Base-by-base conservation (phyloP, 2,329 filamentous ascomycete species). In the Ceratocystis variospora region DNA sequence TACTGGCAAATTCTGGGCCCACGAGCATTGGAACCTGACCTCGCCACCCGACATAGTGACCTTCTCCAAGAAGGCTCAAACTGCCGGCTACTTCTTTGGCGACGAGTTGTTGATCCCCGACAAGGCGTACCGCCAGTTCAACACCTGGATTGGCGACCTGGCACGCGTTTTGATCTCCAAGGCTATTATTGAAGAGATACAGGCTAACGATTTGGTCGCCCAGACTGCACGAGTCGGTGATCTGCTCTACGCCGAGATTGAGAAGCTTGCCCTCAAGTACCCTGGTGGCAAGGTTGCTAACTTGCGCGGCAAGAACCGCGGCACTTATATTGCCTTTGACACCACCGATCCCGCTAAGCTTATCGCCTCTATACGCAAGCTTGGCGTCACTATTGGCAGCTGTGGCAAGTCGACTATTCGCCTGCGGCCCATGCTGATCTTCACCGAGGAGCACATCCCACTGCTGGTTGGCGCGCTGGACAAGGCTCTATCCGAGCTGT, bases 111-210 rank as follows among this genome's bases (percentile, higher is more conserved):
- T 96, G 71, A 82, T 89, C 12, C 91, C 91, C 69, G 96, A 96
- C 80, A 92, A 92, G 82, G 88, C 92, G 5, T 96, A 96, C 81
- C 87, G 91, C 69, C 91, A 96, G 78, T 96, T 96, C 82, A 96
- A 96, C 81, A 96, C 90, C 62, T 96, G 91, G 91, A 95, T 96
- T 87, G 91, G 91, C 72, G 91, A 96, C 78, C 91, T 91, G 17
- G 87, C 88, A 15, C 86, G 90, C 68, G 90, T 88, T 17, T 79
- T 96, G 68, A 81, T 96, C 70, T 96, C 95, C 86, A 85, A 88
- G 69, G 87, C 85, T 72, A 96, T 96, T 77, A 83, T 93, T 73
- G 77, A 88, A 67, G 90, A 96, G 78, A 86, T 96, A 66, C 79
- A 90, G 76, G 80, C 84, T 63, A 80, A 89, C 67, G 83, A 87